Evolutionary conservation across 1,284 basidiomycete genomes (phyloP), one percentile per base, ranked within the genome.

Genomic region (Rhizopogon hawkerae): DNA sequence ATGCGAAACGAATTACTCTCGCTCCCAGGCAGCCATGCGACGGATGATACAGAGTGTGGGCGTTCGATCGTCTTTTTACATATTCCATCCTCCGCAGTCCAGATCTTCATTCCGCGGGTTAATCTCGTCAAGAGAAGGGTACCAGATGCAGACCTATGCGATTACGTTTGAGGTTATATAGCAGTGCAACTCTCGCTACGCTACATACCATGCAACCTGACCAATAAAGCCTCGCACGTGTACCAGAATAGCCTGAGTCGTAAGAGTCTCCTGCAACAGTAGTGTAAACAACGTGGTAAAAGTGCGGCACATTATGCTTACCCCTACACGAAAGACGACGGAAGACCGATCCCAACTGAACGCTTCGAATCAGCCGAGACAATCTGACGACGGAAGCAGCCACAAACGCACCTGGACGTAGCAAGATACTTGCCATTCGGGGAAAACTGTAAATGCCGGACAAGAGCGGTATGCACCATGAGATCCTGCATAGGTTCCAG

Each of bases 71-170:
- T 86, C 61, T 74, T 79, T 56, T 72, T 76, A 59, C 83, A 86
- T 42, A 85, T 80, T 52, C 85, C 84, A 48, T 85, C 79, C 84
- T 87, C 83, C 69, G 81, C 77, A 7, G 78, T 80, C 86, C 86
- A 89, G 43, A 89, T 70, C 64, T 88, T 89, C 54, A 89, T 74
- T n/a, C 78, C 79, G 52, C 81, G 75, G 48, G 70, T 72, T 53
- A 85, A 74, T 62, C 84, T 85, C 9, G 85, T 86, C 26, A 88
- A 66, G 7, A 88, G 66, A 42, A 74, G 62, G 49, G 70, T 73
- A 6, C 86, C 82, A 24, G 72, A 76, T 1, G 84, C 83, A 26
- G 85, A 85, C 83, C 83, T 85, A 55, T 10, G 47, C 53, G 23
- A 41, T 6, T 45, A 49, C 18, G 23, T 34, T 35, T 43, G 13